Conservation (phyloP, 1,284 basidiomycete genomes). For the Ganoderma sinense region DNA sequence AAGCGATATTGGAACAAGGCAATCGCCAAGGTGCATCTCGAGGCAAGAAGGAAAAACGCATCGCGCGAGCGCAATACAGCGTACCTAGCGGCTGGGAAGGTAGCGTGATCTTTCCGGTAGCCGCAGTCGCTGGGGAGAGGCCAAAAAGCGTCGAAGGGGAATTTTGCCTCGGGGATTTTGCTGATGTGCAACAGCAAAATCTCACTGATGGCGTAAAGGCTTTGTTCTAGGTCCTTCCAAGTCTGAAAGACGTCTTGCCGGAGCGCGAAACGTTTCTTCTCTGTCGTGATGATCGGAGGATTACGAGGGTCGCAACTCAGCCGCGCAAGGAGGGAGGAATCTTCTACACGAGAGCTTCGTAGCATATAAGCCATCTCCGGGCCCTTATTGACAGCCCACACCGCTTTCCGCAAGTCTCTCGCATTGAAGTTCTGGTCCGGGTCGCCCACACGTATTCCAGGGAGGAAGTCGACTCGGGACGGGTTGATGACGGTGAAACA, state of each 20-base stretch:
- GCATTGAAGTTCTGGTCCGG: not conserved
- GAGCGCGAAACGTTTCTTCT: not conserved
- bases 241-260: not conserved
- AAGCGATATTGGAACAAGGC: not conserved
- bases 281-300: not conserved
- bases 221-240: not conserved
- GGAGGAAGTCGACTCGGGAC: not conserved
- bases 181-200: not conserved
- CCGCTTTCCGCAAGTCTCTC: not conserved
- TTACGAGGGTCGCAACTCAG: conserved; percentile 1
- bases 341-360: not conserved
- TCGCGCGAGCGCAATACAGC: not conserved
- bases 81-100: not conserved
- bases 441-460: not conserved
- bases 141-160: not conserved
- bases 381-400: not conserved
- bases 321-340: not conserved
- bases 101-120: not conserved
- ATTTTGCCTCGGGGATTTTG: not conserved
- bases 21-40: not conserved
- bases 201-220: not conserved
- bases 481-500: not conserved
- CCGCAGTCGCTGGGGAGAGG: not conserved
- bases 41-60: not conserved
- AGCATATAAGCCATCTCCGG: not conserved